phyloP scores from a whole-genome alignment of 768 basidiomycete genomes.

The Pleurotus eryngii region DNA sequence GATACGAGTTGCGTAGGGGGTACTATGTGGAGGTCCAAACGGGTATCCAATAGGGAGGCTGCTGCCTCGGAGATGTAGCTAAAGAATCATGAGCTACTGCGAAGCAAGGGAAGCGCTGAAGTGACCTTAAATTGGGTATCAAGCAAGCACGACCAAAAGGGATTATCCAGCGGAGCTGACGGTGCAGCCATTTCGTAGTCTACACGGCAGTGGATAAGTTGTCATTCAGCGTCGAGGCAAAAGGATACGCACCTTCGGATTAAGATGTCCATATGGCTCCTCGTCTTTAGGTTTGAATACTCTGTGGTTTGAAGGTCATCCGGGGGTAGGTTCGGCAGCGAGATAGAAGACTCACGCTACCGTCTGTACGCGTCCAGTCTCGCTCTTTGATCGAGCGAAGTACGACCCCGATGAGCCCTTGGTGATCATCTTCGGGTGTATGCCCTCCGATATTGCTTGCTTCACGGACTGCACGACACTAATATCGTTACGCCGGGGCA shows the following conservation, averaged over 20 bases:
- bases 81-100: background rate
- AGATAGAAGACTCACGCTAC: constrained; percentile 58
- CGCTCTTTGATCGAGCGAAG: constrained; percentile 82
- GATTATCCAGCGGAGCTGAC: constrained; percentile 86
- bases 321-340: background rate
- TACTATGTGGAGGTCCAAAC: constrained; percentile 75
- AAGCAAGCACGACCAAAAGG: constrained; percentile 88
- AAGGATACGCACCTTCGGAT: constrained; percentile 64
- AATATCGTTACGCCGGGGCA: constrained; percentile 8
- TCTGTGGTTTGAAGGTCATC: constrained; percentile 28
- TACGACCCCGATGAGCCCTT: constrained; percentile 92
- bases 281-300: constrained; percentile 94
- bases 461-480: constrained; percentile 66
- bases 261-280: constrained; percentile 84
- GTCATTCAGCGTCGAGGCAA: background rate
- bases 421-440: constrained; percentile 87
- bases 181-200: constrained; percentile 89
- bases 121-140: constrained; percentile 82
- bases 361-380: constrained; percentile 65
- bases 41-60: constrained; percentile 76
- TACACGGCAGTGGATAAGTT: constrained; percentile 19
- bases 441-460: constrained; percentile 67
- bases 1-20: constrained; percentile 84
- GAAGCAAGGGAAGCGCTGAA: constrained; percentile 6
- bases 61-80: constrained; percentile 91